Evolutionary conservation across 2,329 filamentous ascomycete species (phyloP), one percentile per base, ranked within the genome.

Genomic region (Bimuria novae-zelandiae): DNA sequence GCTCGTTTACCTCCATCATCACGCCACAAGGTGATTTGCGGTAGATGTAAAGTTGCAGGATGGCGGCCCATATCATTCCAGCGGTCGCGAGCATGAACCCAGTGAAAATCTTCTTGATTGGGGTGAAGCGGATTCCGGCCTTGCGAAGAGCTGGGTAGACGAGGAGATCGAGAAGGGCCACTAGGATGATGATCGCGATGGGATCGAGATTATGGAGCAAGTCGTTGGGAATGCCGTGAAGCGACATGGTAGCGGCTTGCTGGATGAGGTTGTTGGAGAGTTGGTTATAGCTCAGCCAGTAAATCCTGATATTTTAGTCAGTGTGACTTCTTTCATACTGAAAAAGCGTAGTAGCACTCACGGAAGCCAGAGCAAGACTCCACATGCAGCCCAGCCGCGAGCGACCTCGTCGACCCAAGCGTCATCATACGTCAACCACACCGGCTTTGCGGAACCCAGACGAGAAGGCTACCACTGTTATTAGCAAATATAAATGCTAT

Each of bases 341-440:
- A 14, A 16, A 46, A 12, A 37, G 22, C 22, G 22, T n/a, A 23
- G 56, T 35, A 88, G 87, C 51, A 86, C 82, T 78, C 87, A 90
- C 56, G 85, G 61, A 17, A 36, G 33, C 33, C 33, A 36, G 14
- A 36, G 14, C 4, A 76, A 74, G 12, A 76, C 70, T 44, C 60
- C 58, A 64, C 72, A 76, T 32, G 72, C 72, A 21, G 43, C 58
- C 51, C 65, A 69, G 56, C 88, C 89, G 73, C 89, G 86, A 47
- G 80, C 80, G 43, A 92, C 85, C 68, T 92, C 88, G 51, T 91
- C 88, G n/a, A 92, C 89, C 88, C 88, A 92, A 55, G 84, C 83
- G 61, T 92, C 89, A 56, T 92, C 88, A 62, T 90, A 92, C 0
- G 84, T 89, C 85, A 90, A 90, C 88, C 88, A 91, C 0, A 59